Conservation (phyloP, 768 basidiomycete genomes). For the Mycena maculata region DNA sequence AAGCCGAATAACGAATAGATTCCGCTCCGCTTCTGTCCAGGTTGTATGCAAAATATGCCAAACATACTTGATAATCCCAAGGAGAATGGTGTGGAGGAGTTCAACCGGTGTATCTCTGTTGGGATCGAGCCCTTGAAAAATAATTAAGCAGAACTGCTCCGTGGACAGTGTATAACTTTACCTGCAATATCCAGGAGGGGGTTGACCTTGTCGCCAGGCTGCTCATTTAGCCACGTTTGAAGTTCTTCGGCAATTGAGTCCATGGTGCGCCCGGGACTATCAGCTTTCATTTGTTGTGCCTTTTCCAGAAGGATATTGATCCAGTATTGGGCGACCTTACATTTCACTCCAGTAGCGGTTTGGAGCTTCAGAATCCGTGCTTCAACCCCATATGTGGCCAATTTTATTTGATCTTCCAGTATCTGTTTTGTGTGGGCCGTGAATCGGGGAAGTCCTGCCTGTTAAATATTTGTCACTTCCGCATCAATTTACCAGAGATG, state of each 20-base stretch:
- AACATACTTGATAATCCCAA: constrained; percentile 50
- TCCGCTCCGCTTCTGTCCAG: background rate
- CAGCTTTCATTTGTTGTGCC: background rate
- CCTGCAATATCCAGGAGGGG: background rate
- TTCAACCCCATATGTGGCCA: constrained; percentile 11
- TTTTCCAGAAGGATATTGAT: background rate
- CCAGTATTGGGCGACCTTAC: constrained; percentile 26
- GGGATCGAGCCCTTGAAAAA: constrained; percentile 6
- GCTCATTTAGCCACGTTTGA: background rate
- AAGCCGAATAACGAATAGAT: background rate
- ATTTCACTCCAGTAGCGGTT: constrained; percentile 1
- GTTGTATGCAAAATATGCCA: constrained; percentile 42
- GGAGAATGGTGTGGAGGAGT: constrained; percentile 19
- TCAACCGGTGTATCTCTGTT: constrained; percentile 18
- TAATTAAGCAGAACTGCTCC: constrained; percentile 39
- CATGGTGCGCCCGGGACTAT: background rate
- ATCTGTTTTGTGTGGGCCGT: constrained; percentile 6
- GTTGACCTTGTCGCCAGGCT: constrained; percentile 3
- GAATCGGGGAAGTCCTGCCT: constrained; percentile 9
- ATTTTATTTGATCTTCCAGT: background rate
- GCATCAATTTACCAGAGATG: no score
- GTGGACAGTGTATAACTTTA: background rate
- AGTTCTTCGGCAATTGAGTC: constrained; percentile 41
- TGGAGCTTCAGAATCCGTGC: background rate
- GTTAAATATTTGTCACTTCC: no score